Evolutionary conservation across 2,329 filamentous ascomycete genomes (phyloP).

Genomic region (Sphaerostilbella broomeana): DNA sequence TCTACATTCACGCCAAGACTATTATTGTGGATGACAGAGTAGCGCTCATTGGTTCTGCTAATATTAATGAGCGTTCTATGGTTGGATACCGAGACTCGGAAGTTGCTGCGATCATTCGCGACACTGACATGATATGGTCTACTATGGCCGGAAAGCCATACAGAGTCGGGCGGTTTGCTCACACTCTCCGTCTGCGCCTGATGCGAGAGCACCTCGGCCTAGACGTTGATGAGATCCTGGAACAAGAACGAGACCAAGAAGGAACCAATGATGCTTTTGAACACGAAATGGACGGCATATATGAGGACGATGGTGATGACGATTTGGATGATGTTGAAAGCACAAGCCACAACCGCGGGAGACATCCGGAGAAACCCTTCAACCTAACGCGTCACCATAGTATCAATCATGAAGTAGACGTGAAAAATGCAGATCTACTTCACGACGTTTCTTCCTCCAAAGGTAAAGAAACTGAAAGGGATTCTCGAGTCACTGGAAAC

Average conservation of each 20-base stretch:
- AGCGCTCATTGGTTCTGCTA: slow-evolving; percentile 91
- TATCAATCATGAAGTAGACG: slow-evolving; percentile 62
- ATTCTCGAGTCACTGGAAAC: slow-evolving; percentile 47
- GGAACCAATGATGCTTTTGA: slow-evolving; percentile 52
- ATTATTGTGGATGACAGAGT: slow-evolving; percentile 94
- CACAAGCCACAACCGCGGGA: slow-evolving; percentile 4
- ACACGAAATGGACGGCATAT: slow-evolving; percentile 56
- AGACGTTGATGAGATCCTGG: slow-evolving; percentile 84
- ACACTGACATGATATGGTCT: slow-evolving; percentile 87
- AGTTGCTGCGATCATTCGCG: slow-evolving; percentile 79
- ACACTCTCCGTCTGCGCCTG: slow-evolving; percentile 83
- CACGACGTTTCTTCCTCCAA: slow-evolving; percentile 15
- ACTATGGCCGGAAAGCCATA: slow-evolving; percentile 88
- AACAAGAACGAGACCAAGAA: slow-evolving; percentile 66
- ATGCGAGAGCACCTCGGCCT: slow-evolving; percentile 98
- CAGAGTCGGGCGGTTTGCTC: slow-evolving; percentile 83
- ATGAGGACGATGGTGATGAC: slow-evolving; percentile 43
- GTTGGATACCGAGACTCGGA: slow-evolving; percentile 88
- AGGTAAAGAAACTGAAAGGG: slow-evolving; percentile 18
- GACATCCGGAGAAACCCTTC: slow-evolving; percentile 38
- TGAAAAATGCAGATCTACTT: slow-evolving; percentile 44
- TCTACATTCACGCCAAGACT: slow-evolving; percentile 96
- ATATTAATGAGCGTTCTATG: slow-evolving; percentile 98
- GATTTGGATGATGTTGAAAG: slow-evolving; percentile 9
- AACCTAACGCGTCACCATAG: slow-evolving; percentile 36